phyloP scores from a whole-genome alignment of 495 filamentous ascomycete species.

The Neurospora intermedia region DNA sequence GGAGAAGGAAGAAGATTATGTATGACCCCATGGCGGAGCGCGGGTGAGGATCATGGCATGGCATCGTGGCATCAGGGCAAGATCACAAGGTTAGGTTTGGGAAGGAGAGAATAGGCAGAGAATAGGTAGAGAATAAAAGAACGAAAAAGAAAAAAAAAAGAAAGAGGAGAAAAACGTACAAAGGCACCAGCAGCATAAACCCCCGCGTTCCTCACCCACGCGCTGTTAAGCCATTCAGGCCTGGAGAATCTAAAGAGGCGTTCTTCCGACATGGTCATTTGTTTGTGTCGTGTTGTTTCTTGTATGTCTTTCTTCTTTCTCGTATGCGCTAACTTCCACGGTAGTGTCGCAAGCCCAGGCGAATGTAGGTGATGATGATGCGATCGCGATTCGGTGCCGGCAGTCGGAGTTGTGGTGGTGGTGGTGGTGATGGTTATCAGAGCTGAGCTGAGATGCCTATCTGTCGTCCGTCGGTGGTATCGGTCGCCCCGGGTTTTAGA shows the following conservation, averaged over 20 bases:
- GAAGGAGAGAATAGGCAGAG: no score
- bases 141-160: not conserved
- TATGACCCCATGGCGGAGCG: no score
- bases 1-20: no score
- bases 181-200: slow-evolving; percentile 81
- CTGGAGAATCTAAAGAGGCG: slow-evolving; percentile 69
- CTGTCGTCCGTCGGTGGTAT: not conserved
- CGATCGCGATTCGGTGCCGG: not conserved
- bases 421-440: not conserved
- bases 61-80: no score
- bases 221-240: slow-evolving; percentile 85
- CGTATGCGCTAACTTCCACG: not conserved
- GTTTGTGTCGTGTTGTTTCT: not conserved
- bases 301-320: not conserved
- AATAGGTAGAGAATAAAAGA: no score
- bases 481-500: not conserved
- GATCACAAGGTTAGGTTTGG: no score
- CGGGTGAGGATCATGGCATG: no score
- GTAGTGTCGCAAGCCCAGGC: not conserved
- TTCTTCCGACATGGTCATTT: slow-evolving; percentile 42
- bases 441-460: not conserved
- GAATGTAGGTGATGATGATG: not conserved
- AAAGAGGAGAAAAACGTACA: slow-evolving; percentile 41
- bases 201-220: slow-evolving; percentile 66
- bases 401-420: not conserved